Evolutionary conservation across 495 filamentous ascomycete species (phyloP).

Genomic region (Neurospora sp.): DNA sequence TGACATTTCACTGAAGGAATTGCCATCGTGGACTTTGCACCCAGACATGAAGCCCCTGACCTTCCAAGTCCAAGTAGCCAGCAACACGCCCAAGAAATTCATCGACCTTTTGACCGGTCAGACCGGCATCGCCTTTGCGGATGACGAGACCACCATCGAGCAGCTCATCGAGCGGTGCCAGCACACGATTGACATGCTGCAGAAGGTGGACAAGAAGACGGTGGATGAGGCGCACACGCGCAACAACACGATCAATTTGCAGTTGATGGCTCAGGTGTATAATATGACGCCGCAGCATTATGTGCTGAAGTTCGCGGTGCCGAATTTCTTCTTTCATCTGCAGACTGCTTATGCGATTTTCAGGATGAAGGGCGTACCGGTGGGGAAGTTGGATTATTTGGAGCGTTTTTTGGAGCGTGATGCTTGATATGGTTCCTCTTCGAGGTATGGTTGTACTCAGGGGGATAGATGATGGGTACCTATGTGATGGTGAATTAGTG

Average conservation of each 20-base stretch:
- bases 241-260: not conserved
- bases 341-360: conserved; percentile 46
- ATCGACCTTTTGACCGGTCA: conserved; percentile 28
- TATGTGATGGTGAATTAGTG: not conserved
- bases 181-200: conserved; percentile 24
- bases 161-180: conserved; percentile 31
- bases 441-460: not conserved
- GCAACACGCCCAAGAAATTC: conserved; percentile 29
- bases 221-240: conserved; percentile 14
- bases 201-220: conserved; percentile 25
- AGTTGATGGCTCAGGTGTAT: conserved; percentile 16
- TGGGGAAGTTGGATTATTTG: conserved; percentile 48
- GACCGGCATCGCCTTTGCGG: conserved; percentile 21
- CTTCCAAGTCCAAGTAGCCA: conserved; percentile 31
- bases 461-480: not conserved
- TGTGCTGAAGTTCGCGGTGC: conserved; percentile 25
- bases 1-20: conserved; percentile 1
- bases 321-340: conserved; percentile 39
- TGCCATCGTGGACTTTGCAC: conserved; percentile 15
- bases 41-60: conserved; percentile 41
- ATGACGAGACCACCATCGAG: conserved; percentile 30
- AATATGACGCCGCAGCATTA: conserved; percentile 19
- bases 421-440: not conserved
- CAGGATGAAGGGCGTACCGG: conserved; percentile 42
- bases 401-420: conserved; percentile 12